Evolutionary conservation across 352 stramenopile genomes (phyloP), one percentile per base, ranked within the genome.

Genomic region (Globisporangium lucens): DNA sequence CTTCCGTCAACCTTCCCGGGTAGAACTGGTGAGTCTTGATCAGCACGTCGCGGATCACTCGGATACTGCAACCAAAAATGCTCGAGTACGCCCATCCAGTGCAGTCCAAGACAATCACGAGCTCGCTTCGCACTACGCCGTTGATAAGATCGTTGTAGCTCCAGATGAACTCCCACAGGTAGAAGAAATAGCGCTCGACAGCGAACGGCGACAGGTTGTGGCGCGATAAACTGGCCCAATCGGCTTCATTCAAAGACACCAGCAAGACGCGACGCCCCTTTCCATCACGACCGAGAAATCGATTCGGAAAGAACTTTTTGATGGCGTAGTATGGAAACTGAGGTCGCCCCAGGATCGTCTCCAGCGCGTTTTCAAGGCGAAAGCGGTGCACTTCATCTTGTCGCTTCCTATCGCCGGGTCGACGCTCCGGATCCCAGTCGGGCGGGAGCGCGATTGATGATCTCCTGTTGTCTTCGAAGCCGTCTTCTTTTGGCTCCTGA

Each of bases 141-240:
- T 79, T 61, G 30, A 72, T 51, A 9, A 75, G 35, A 41, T 82
- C 75, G 29, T 76, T 60, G 46, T 82, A 82, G 56, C 73, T 82
- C 75, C 75, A 82, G 35, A 82, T 80, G 53, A 77, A 82, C 56
- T 82, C 75, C 67, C 71, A 78, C n/a, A 82, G n/a, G 66, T 77
- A 82, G 43, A 82, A 43, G 53, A 80, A 80, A 43, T 78, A 74
- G 27, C 75, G 73, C 12, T 62, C 64, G 30, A 82, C 53, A 29
- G 78, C 70, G 56, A 73, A 76, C 29, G 53, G 55, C 4, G 71
- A 77, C 17, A 82, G 36, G 24, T 80, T 76, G 61, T 78, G 68
- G 2, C 41, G 33, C 24, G 60, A 51, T 12, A 82, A 56, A 10
- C 52, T 64, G 13, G 60, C 38, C 43, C 69, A 69, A 47, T 77